Evolutionary conservation across 441 rosid species (phyloP), one percentile per base, ranked within the genome.

Genomic region (Manihot esculenta): DNA sequence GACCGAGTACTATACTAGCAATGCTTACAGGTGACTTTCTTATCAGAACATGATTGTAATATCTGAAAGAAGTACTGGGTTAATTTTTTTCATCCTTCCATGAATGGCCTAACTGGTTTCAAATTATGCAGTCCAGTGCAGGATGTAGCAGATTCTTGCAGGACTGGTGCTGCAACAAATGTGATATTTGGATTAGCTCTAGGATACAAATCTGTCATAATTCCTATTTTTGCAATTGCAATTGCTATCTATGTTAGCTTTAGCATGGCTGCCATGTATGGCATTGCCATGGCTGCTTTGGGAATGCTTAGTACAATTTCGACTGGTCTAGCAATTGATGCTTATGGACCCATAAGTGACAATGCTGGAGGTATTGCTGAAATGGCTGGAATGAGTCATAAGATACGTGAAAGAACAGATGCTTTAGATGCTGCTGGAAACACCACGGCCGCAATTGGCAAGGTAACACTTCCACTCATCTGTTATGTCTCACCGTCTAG

Each of bases 1-100:
- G 38, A 93, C 97, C 0, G 90, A 93, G 78, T 91, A 88, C 79
- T 93, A 85, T 77, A 93, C 98, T 56, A 93, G 98, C 83, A 93
- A 91, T 58, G 96, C 97, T 7, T 91, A 93, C 87, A 89, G 94
- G 94, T 88, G 30, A 78, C 65, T 48, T 54, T 70, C 10, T 38
- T 66, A 45, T 42, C 2, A 62, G 20, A 38, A 38, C 42, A 38
- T 38, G 42, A 38, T 38, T 7, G 9, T 38, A 38, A 38, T 38
- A 0, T 38, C 42, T 38, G 9, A 38, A 38, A 38, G 42, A 38
- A 5, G 42, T 38, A 38, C 9, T 38, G 42, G 42, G 42, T 5
- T 38, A 38, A 14, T 23, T 63, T 59, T 17, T 20, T 59, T 4
- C 6, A 15, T 64, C 23, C 35, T 64, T 64, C 20, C 20, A 24